Evolutionary conservation across 106 monocot species (phyloP), one percentile per base, ranked within the genome.

Genomic region (Narthecium ossifragum): DNA sequence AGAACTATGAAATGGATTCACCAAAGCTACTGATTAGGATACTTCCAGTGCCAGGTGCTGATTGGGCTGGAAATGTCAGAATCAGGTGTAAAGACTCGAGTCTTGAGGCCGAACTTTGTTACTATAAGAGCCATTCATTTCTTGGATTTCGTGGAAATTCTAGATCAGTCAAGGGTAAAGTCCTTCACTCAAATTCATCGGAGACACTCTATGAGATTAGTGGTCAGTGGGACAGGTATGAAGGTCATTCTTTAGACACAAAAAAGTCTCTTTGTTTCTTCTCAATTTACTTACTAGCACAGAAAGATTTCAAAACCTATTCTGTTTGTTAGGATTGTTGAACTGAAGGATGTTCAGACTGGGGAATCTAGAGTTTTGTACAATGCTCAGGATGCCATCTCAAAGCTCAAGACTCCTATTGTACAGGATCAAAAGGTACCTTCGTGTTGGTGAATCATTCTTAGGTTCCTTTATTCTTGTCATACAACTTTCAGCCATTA

Each of bases 201-300:
- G 70, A 71, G 51, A 61, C 57, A 1, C 32, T 98, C 15, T 90
- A 76, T 38, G 96, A 90, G 78, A 82, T 98, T 5, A 40, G 74
- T 5, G 96, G 96, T 32, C 78, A 73, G 1, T 98, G 96, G 96
- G 90, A 98, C 58, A 80, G 76, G 88, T 88, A 74, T 48, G 38
- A 37, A 11, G 50, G 13, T 51, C 20, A 51, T 22, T 51, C 50
- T 51, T 51, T 18, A 1, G 2, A 9, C 1, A 51, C 13, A 15
- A 3, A 51, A 51, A 51, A 3, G 26, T 2, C 9, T 22, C 9
- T 51, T 1, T 23, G 13, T 22, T 51, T 51, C 8, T 51, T 21
- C 5, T 51, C 8, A 8, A 23, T 51, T 21, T 3, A 15, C 26
- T 36, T 36, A 6, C 10, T 10, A 36, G 7, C 5, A 36, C 36